Conservation (phyloP, 1,284 basidiomycete genomes). For the Malassezia yamatoensis region DNA sequence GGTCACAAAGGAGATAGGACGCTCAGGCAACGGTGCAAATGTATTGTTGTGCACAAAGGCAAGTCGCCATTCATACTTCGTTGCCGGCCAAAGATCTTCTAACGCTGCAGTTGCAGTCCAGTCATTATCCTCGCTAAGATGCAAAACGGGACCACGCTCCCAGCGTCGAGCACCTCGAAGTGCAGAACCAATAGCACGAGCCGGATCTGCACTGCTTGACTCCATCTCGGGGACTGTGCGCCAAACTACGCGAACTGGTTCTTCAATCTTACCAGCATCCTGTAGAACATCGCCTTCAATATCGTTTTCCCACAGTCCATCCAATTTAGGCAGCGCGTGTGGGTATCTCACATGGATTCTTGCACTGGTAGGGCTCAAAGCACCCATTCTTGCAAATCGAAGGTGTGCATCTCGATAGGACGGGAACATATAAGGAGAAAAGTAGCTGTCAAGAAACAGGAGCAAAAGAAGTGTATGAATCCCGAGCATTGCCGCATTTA, state of each 20-base stretch:
- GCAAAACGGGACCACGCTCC: conserved; percentile 41
- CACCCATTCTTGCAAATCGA: conserved; percentile 38
- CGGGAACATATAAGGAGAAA: conserved; percentile 42
- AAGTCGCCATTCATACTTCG: conserved; percentile 61
- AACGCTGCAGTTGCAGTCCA: conserved; percentile 60
- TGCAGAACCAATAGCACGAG: conserved; percentile 12
- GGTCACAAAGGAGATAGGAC: conserved; percentile 51
- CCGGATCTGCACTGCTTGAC: not conserved
- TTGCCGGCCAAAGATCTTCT: conserved; percentile 60
- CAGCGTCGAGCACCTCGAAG: conserved; percentile 31
- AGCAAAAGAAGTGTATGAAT: conserved; percentile 33
- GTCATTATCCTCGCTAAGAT: conserved; percentile 52
- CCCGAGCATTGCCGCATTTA: conserved; percentile 27
- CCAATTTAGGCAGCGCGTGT: conserved; percentile 28
- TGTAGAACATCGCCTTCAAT: conserved; percentile 19
- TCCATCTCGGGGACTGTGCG: conserved; percentile 17
- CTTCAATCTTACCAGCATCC: conserved; percentile 20
- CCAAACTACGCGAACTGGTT: conserved; percentile 34
- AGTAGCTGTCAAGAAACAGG: conserved; percentile 38
- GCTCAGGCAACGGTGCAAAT: conserved; percentile 18
- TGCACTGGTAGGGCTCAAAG: conserved; percentile 30
- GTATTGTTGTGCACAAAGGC: conserved; percentile 29
- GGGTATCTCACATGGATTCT: conserved; percentile 43
- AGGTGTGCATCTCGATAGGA: conserved; percentile 43
- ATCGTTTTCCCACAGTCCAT: conserved; percentile 27